Base-by-base conservation (phyloP, 257 asterid species). In the Primulina huaijiensis region DNA sequence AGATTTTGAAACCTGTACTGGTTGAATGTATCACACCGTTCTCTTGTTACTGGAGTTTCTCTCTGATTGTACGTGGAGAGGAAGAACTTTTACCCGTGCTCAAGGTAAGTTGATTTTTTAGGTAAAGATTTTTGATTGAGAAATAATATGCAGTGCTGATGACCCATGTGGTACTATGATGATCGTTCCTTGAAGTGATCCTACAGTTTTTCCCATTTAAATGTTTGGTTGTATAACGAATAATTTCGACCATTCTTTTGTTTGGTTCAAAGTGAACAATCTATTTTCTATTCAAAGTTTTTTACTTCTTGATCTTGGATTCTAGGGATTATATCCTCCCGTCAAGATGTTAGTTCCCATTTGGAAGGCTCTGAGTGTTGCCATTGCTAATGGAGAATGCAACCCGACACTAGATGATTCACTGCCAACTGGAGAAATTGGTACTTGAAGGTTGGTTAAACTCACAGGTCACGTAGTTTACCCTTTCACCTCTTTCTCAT, bases 11-110 rank as follows among this genome's bases (percentile, higher is more conserved):
- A 76, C 91, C 98, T n/a, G 94, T 93, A 67, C 69, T 90, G 78
- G 85, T 80, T 77, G 98, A 90, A 87, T 90, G 96, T 61, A 89
- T 93, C 81, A 93, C 96, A 30, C 98, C 98, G n/a, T 89, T 90
- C 62, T 88, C 98, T 78, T 93, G 97, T 87, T 90, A 86, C 81
- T 93, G 98, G 98, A 87, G 88, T 74, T 85, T 93, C 35, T 83
- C 94, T 64, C 82, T 93, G 68, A 83, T 87, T 72, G 55, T 87
- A 60, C 84, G 79, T 46, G 95, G 85, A 34, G 94, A 88, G 76
- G 90, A 87, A 46, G 85, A 93, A 68, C 89, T 93, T 60, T 64
- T 84, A 79, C 82, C 79, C 10, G 97, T 87, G 68, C 84, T 93
- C 82, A 89, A 90, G 98, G 98, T 92, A 75, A 78, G 70, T 50